These are phyloP conservation scores for Boletus bicolor DNA, from an alignment of 768 basidiomycete genomes.

Conservation along the genomic window DNA sequence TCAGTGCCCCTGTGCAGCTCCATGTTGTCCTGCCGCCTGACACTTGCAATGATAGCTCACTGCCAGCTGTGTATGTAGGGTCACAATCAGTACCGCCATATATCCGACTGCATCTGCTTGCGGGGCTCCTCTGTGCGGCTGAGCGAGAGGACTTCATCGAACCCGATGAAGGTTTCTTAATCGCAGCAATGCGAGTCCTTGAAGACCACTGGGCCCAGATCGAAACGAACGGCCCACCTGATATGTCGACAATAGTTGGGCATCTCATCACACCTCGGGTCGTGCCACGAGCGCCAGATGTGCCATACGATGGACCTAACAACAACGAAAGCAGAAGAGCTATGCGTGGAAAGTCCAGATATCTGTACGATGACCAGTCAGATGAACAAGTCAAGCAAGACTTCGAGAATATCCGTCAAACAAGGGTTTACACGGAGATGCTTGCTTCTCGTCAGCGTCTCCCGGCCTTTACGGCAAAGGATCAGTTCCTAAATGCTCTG, in stretches of 20 bases:
- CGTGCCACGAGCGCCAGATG: constrained; percentile 16
- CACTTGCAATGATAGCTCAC: constrained; percentile 40
- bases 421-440: constrained; percentile 53
- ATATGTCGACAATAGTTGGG: constrained; percentile 63
- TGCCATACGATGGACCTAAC: not conserved
- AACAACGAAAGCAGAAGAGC: not conserved
- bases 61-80: constrained; percentile 71
- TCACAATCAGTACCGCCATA: constrained; percentile 72
- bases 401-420: constrained; percentile 46
- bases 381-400: constrained; percentile 49
- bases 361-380: constrained; percentile 40
- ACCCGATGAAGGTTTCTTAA: constrained; percentile 67
- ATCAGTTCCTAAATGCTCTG: constrained; percentile 59
- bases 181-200: constrained; percentile 64
- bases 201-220: constrained; percentile 69
- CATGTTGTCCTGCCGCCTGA: constrained; percentile 56
- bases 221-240: constrained; percentile 71
- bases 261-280: constrained; percentile 16
- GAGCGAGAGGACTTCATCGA: constrained; percentile 54
- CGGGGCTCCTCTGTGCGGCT: constrained; percentile 57
- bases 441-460: constrained; percentile 54
- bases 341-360: constrained; percentile 1
- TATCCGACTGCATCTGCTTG: constrained; percentile 78
- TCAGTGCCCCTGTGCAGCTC: constrained; percentile 60
- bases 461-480: constrained; percentile 72